Evolutionary conservation across 495 filamentous ascomycete species (phyloP), one percentile per base, ranked within the genome.

Genomic region (Aspergillus conjunctus): DNA sequence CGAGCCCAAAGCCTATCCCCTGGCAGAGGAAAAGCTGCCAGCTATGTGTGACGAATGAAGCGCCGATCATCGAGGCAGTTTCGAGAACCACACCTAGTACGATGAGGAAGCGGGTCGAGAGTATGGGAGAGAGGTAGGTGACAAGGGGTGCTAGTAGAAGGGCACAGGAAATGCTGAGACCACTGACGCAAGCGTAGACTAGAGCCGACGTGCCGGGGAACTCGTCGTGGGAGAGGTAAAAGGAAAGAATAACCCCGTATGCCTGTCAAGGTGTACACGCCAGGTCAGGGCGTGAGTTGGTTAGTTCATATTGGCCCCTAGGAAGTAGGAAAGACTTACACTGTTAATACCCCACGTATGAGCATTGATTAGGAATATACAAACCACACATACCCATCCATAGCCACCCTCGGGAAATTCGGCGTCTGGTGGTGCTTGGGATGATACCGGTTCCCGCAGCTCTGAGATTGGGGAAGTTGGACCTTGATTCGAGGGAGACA

Each of bases 21-120:
- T 93, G 89, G 50, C 79, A 83, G 1, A 94, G 80, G 51, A 90
- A 84, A 6, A 90, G 77, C 37, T 90, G 88, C 86, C 87, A 91
- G 57, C 85, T 79, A 31, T 81, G 63, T n/a, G 71, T 81, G 7
- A 83, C 77, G 56, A 88, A 91, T 0, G 85, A 88, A 1, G 87
- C 86, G 0, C 77, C 76, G 51, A 91, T 76, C 59, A 88, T 80
- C 0, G 79, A 79, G 17, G 73, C 68, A 0, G 79, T 81, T 51
- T 86, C 78, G 30, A 91, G 63, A 0, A 82, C 52, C 31, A 80
- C 73, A 0, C 88, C 88, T 37, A 82, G 61, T 14, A 83, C 67
- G 65, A 90, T 75, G 17, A 79, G 81, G 2, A 68, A 54, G 11
- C 76, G 79, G 11, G 81, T 86, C 0, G 86, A 79, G 20, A 68